These are phyloP conservation scores for Proteromonas lacertae DNA, from an alignment of 352 stramenopile genomes.

Conservation along the genomic window DNA sequence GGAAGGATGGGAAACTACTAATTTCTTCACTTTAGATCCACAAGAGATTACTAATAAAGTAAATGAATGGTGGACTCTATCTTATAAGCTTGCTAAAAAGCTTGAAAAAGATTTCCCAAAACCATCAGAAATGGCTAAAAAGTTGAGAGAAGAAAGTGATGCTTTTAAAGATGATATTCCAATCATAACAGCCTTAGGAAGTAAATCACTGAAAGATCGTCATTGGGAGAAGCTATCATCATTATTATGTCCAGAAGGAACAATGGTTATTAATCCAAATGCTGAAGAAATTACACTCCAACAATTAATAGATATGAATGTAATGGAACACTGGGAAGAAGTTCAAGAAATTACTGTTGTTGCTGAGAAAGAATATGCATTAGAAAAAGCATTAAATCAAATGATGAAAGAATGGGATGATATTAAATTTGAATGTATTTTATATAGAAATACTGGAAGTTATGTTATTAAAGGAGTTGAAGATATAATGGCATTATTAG, in stretches of 20 bases:
- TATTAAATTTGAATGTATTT: too few relatives aligned
- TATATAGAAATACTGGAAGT: too few relatives aligned
- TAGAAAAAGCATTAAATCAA: too few relatives aligned
- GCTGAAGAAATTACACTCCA: constrained; percentile 9
- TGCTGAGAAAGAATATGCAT: too few relatives aligned
- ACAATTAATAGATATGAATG: too few relatives aligned
- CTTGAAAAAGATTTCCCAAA: constrained; percentile 32
- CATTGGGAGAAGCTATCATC: constrained; percentile 55
- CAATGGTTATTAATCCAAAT: constrained; percentile 12
- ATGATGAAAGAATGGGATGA: too few relatives aligned
- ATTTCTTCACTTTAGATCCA: constrained; percentile 53
- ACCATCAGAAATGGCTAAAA: constrained; percentile 36
- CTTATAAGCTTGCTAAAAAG: constrained; percentile 54
- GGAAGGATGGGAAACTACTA: constrained; percentile 49
- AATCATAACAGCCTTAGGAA: constrained; percentile 45
- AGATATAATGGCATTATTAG: too few relatives aligned
- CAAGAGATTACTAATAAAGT: constrained; percentile 42
- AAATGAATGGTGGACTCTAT: constrained; percentile 59
- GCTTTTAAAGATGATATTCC: constrained; percentile 51
- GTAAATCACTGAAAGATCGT: constrained; percentile 43
- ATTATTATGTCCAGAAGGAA: constrained; percentile 26
- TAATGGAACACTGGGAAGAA: too few relatives aligned
- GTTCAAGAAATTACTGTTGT: too few relatives aligned
- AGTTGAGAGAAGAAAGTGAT: constrained; percentile 52
- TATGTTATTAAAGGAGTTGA: too few relatives aligned